phyloP scores from a whole-genome alignment of 192 early-diverging fungal genomes.

The Podila horticola region DNA sequence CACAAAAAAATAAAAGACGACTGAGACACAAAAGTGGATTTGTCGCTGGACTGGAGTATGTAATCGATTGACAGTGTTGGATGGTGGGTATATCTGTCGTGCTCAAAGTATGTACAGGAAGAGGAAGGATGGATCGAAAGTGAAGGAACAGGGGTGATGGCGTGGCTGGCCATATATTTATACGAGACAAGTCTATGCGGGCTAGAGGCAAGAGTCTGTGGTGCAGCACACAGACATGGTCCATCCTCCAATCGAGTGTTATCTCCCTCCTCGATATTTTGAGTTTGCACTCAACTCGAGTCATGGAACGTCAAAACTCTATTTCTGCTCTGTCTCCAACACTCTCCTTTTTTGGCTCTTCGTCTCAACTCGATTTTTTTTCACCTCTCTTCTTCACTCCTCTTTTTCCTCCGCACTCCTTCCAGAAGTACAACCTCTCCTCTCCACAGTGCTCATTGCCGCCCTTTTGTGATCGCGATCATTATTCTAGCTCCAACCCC shows the following conservation, averaged over 20 bases:
- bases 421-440: background rate
- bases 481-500: too few species aligned
- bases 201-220: too few species aligned
- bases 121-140: background rate
- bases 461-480: too few species aligned
- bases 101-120: background rate
- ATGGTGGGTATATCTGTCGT: too few species aligned
- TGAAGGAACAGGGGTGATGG: too few species aligned
- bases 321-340: background rate
- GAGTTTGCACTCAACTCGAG: conserved; percentile 10
- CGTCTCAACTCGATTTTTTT: too few species aligned
- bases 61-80: too few species aligned
- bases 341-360: background rate
- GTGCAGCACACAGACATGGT: too few species aligned
- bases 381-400: background rate
- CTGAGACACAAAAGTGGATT: background rate
- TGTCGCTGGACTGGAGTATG: background rate
- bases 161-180: too few species aligned
- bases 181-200: too few species aligned
- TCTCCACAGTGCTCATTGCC: background rate
- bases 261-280: too few species aligned
- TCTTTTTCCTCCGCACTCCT: background rate
- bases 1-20: background rate
- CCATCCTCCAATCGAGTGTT: too few species aligned
- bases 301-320: conserved; percentile 15